Evolutionary conservation across 1,284 basidiomycete species (phyloP).

Genomic region (Marasmius oreades): DNA sequence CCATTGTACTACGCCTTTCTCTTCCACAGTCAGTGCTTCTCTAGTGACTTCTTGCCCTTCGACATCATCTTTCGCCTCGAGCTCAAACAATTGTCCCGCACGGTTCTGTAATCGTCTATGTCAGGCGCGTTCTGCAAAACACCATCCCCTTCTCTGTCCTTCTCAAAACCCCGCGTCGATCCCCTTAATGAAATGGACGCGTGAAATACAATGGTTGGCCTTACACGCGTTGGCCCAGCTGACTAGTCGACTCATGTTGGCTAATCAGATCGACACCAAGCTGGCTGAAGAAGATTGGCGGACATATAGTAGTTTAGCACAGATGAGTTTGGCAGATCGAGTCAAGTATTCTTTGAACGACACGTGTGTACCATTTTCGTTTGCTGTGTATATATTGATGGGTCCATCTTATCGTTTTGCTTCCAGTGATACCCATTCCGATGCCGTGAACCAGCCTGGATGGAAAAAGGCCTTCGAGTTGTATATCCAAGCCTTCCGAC

Average conservation of each 20-base stretch:
- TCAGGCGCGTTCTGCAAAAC: constrained; percentile 52
- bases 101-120: constrained; percentile 82
- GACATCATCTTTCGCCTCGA: constrained; percentile 25
- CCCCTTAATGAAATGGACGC: constrained; percentile 59
- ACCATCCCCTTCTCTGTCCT: constrained; percentile 74
- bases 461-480: constrained; percentile 64
- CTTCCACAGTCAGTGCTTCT: constrained; percentile 34
- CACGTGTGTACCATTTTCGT: neutral
- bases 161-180: constrained; percentile 67
- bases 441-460: constrained; percentile 35
- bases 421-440: constrained; percentile 38
- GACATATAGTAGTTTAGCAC: constrained; percentile 5
- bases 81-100: constrained; percentile 48
- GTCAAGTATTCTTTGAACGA: constrained; percentile 9
- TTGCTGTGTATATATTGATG: neutral
- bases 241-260: constrained; percentile 10
- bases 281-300: constrained; percentile 7
- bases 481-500: constrained; percentile 55
- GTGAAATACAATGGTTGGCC: constrained; percentile 65
- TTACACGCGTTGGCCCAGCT: constrained; percentile 13
- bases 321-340: constrained; percentile 13
- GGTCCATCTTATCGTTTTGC: neutral
- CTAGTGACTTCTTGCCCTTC: constrained; percentile 46
- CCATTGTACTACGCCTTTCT: constrained; percentile 64
- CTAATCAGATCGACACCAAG: constrained; percentile 8